phyloP scores from a whole-genome alignment of 495 filamentous ascomycete genomes.

The Durotheca rogersii region DNA sequence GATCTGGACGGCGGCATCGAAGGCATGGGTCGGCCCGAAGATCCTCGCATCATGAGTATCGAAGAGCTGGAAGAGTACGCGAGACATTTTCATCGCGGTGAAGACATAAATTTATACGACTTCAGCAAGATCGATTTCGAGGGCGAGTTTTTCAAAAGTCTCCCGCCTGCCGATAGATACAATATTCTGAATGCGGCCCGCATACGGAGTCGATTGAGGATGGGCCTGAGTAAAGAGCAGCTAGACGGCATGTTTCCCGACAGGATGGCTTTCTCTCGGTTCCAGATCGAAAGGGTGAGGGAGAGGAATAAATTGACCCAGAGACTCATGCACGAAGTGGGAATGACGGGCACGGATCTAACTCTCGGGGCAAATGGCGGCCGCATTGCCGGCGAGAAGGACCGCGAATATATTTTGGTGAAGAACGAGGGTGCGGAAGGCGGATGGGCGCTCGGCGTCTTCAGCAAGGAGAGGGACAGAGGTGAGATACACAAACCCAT shows the following conservation, averaged over 20 bases:
- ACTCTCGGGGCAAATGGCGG: conserved; percentile 59
- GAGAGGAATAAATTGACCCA: conserved; percentile 96
- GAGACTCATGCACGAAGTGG: conserved; percentile 89
- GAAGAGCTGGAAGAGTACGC: conserved; percentile 94
- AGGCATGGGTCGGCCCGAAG: conserved; percentile 84
- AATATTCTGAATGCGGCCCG: conserved; percentile 95
- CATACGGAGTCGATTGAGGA: conserved; percentile 79
- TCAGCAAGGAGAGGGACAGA: conserved; percentile 72
- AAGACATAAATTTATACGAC: conserved; percentile 97
- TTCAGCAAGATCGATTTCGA: conserved; percentile 99
- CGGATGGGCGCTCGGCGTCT: conserved; percentile 95
- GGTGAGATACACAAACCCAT: conserved; percentile 81
- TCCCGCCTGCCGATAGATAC: conserved; percentile 89
- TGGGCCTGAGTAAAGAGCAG: conserved; percentile 96
- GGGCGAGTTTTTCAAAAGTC: conserved; percentile 83
- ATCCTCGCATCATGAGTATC: conserved; percentile 90
- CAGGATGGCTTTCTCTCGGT: conserved; percentile 93
- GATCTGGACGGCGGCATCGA: conserved; percentile 73
- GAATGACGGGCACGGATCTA: conserved; percentile 75
- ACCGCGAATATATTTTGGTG: conserved; percentile 90
- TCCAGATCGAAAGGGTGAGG: conserved; percentile 90
- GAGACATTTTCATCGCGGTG: conserved; percentile 83
- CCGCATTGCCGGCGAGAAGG: conserved; percentile 85
- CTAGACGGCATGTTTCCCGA: conserved; percentile 94
- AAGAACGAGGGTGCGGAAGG: conserved; percentile 94